Conservation (phyloP, 2,329 filamentous ascomycete genomes). For the Pezicula carpinea region DNA sequence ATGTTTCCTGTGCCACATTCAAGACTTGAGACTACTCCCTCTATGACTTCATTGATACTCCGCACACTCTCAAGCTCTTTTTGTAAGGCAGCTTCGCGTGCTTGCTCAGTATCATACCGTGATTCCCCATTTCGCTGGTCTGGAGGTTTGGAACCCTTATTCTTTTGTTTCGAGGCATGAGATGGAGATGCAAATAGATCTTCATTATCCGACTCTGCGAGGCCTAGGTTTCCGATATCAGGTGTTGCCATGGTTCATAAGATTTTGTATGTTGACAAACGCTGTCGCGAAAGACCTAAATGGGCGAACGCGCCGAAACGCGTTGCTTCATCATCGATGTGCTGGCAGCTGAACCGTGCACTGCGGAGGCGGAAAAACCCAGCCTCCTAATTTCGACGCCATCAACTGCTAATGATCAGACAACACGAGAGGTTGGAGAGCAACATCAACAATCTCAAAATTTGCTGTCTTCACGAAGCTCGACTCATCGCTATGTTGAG, state of each 20-base stretch:
- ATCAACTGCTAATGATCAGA: neutral
- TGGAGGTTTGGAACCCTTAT: conserved; percentile 12
- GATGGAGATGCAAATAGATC: conserved; percentile 55
- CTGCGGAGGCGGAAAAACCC: neutral
- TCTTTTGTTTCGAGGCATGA: conserved; percentile 25
- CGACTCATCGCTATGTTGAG: neutral
- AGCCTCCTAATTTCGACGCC: neutral
- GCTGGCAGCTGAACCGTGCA: neutral
- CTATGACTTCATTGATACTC: conserved; percentile 83
- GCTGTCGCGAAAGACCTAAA: no score
- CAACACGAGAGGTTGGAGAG: neutral
- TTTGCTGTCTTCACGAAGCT: neutral
- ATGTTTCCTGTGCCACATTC: conserved; percentile 73
- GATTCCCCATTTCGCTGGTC: conserved; percentile 38
- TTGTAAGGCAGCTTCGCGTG: conserved; percentile 68
- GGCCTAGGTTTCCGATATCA: conserved; percentile 44
- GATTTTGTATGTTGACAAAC: conserved; percentile 5
- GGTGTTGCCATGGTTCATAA: conserved; percentile 31
- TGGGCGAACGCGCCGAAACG: neutral
- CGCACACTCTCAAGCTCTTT: conserved; percentile 79
- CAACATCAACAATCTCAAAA: neutral
- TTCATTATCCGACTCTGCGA: conserved; percentile 51
- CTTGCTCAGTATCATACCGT: conserved; percentile 58
- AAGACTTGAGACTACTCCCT: conserved; percentile 68
- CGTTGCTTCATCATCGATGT: neutral